Percentiles rank a stretch among this genome's conserved stretches.
Evolutionary conservation across 768 basidiomycete genomes (phyloP).

Genomic region (Naganishia kalamii): DNA sequence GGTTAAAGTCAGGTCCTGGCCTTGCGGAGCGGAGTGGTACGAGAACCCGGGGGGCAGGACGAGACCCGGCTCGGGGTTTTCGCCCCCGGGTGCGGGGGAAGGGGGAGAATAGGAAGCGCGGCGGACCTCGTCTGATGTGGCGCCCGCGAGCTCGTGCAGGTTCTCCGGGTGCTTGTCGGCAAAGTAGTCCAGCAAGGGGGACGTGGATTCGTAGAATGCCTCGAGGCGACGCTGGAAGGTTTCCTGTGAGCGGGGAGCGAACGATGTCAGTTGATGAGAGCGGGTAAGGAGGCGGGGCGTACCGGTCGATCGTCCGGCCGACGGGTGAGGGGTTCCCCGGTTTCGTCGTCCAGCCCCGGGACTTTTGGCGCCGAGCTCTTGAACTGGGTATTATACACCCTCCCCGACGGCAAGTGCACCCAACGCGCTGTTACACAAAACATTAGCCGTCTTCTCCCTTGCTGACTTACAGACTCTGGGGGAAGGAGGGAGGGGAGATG

Average conservation of each 20-base stretch:
- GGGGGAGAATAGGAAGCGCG: constrained; percentile 25
- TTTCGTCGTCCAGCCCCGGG: constrained; percentile 44
- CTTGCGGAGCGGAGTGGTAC: constrained; percentile 2
- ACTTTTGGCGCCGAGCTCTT: constrained; percentile 39
- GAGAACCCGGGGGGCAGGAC: constrained; percentile 18
- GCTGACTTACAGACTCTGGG: background rate
- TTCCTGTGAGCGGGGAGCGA: constrained; percentile 30
- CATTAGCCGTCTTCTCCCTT: too few relatives aligned
- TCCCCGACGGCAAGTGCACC: constrained; percentile 46
- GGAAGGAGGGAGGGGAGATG: background rate
- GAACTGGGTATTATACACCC: constrained; percentile 47
- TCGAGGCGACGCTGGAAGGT: constrained; percentile 44
- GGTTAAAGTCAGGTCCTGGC: constrained; percentile 14
- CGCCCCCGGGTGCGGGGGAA: too few relatives aligned
- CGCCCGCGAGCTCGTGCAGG: constrained; percentile 42
- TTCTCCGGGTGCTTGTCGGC: constrained; percentile 37
- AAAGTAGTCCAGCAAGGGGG: constrained; percentile 46
- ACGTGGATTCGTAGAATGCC: constrained; percentile 46
- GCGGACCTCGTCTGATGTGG: constrained; percentile 47
- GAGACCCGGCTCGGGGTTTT: too few relatives aligned
- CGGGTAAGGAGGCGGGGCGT: background rate
- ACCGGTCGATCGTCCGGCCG: constrained; percentile 47
- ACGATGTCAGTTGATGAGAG: background rate
- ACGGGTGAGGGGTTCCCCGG: constrained; percentile 44
- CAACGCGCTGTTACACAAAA: constrained; percentile 47